Conservation (phyloP, 2,329 filamentous ascomycete species). For the Curvularia lunata region DNA sequence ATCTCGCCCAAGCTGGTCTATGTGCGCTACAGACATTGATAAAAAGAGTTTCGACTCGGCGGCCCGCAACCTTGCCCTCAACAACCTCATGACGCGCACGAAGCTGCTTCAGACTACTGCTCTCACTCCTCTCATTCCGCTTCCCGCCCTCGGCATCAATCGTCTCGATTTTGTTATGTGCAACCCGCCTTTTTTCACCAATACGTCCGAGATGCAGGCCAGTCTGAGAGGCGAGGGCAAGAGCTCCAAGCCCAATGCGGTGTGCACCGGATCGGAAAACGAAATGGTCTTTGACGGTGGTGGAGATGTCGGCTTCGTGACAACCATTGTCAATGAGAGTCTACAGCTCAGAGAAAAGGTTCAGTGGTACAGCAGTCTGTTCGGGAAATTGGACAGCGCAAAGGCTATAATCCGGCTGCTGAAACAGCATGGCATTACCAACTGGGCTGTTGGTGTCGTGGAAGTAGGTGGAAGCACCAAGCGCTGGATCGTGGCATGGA, state of each 20-base stretch:
- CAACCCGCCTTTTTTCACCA: conserved; percentile 94
- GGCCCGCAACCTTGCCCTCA: conserved; percentile 68
- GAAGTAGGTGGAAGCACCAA: conserved; percentile 78
- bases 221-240: conserved; percentile 68
- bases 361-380: conserved; percentile 90
- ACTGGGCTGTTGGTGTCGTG: conserved; percentile 83
- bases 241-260: conserved; percentile 69
- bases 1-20: conserved; percentile 69
- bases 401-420: conserved; percentile 66
- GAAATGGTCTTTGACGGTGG: conserved; percentile 86
- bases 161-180: conserved; percentile 85
- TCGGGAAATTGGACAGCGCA: conserved; percentile 78
- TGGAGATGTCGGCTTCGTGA: conserved; percentile 75
- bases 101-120: conserved; percentile 63
- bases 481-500: conserved; percentile 90
- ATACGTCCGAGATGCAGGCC: conserved; percentile 68
- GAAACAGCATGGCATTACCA: conserved; percentile 65
- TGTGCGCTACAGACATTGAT: conserved; percentile 72
- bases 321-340: conserved; percentile 73
- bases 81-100: conserved; percentile 69
- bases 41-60: conserved; percentile 70
- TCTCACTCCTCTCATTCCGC: conserved; percentile 66
- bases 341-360: conserved; percentile 65
- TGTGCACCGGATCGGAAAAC: conserved; percentile 75
- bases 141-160: conserved; percentile 60